Base-by-base conservation (phyloP, 2,329 filamentous ascomycete genomes). In the Ophiostoma ulmi region DNA sequence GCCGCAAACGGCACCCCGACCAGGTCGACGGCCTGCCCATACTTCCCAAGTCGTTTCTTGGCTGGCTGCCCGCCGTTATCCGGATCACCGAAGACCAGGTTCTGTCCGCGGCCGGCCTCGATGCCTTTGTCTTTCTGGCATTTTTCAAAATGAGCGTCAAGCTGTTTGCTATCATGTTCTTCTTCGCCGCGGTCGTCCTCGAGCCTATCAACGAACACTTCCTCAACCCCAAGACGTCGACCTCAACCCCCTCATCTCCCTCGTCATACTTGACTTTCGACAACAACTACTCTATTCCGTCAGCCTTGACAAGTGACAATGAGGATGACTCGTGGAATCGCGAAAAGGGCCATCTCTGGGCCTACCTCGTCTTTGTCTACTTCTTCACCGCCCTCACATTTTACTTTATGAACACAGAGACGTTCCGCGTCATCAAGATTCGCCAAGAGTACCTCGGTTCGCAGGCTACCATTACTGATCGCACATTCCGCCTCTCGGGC, bases 121-220 rank as follows among this genome's bases (percentile, higher is more conserved):
- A 99, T 82, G 95, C 95, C 68, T 99, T 92, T 81, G 95, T 97
- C 7, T 97, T 99, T 78, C 84, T 99, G 17, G 87, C 90, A 20
- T 99, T 99, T 80, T 98, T 97, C 84, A 96, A 94, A 78, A 95
- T 98, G 88, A 90, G 94, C 14, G 91, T 93, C 74, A 92, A 91
- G 73, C 91, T 97, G 75, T 89, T 98, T 68, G 82, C 87, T 20
- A 82, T 91, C 69, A 91, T 96, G 76, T 87, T 95, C 71, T 88
- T 97, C 79, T 93, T 98, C 76, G 90, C 94, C 38, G 83, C 91
- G 48, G 84, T 87, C 20, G 87, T 99, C 4, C 90, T 99, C 74
- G 90, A 90, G 73, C 96, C 95, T 0, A 91, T 99, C 72, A 96
- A 98, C 77, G 85, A 86, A 71, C 86, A 87, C 72, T 96, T 87